phyloP scores from a whole-genome alignment of 2,329 filamentous ascomycete species.

The Hypoxylon sp. region DNA sequence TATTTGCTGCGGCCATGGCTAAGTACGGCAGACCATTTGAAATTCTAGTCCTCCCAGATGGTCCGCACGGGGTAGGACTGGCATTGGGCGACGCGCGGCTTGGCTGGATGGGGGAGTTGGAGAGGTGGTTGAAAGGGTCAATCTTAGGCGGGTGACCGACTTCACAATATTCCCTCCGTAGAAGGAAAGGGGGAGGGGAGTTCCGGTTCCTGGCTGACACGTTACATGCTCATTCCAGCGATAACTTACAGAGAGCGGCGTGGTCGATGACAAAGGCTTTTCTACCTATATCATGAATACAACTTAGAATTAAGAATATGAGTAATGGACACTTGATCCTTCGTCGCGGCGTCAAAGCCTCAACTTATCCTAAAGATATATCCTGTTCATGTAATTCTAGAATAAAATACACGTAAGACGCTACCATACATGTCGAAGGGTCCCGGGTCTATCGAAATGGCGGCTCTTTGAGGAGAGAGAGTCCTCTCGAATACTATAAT shows the following conservation, averaged over 20 bases:
- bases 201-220: background rate
- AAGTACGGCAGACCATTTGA: constrained; percentile 44
- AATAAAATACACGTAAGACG: too few species aligned
- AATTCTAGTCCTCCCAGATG: constrained; percentile 51
- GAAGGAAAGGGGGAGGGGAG: background rate
- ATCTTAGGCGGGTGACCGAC: constrained; percentile 9
- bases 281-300: background rate
- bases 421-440: too few species aligned
- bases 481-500: too few species aligned
- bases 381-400: too few species aligned
- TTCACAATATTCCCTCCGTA: background rate
- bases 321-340: too few species aligned
- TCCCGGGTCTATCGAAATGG: too few species aligned
- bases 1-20: constrained; percentile 50
- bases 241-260: background rate
- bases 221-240: background rate
- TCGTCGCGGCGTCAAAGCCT: too few species aligned
- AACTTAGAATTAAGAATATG: too few species aligned
- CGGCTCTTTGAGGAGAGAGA: too few species aligned
- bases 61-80: constrained; percentile 51
- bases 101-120: constrained; percentile 51
- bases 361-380: too few species aligned
- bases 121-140: constrained; percentile 49
- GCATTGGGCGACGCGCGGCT: constrained; percentile 46
- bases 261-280: background rate